Evolutionary conservation across 1,139 yeast species (phyloP).

Genomic region (Suhomyces guaymorum): DNA sequence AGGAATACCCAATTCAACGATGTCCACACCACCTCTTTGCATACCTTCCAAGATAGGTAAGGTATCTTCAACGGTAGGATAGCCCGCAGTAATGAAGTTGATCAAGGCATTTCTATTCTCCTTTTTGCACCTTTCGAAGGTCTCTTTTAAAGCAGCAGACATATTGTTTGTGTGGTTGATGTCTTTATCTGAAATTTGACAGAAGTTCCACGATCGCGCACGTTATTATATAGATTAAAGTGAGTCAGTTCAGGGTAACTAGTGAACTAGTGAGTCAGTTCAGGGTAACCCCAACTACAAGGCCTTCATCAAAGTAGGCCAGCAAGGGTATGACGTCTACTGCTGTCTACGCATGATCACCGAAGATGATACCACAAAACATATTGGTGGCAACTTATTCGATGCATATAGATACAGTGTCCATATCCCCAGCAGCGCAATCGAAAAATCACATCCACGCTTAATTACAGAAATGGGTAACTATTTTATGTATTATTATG

Average conservation of each 20-base stretch:
- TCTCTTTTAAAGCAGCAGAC: conserved; percentile 69
- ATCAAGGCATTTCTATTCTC: conserved; percentile 87
- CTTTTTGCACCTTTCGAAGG: conserved; percentile 67
- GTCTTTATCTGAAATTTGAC: too few species aligned
- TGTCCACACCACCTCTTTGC: conserved; percentile 94
- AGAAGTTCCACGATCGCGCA: too few species aligned
- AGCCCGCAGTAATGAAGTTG: conserved; percentile 93
- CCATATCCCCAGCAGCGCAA: too few species aligned
- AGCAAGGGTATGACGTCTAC: background rate
- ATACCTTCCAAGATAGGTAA: conserved; percentile 81
- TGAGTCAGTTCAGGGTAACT: conserved; percentile 42
- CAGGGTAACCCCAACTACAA: conserved; percentile 28
- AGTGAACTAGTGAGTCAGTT: conserved; percentile 38
- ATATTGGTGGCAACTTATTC: too few species aligned
- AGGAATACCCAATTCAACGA: conserved; percentile 93
- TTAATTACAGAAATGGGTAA: too few species aligned
- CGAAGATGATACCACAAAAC: too few species aligned
- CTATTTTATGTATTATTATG: too few species aligned
- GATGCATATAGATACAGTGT: too few species aligned
- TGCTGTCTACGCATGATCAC: too few species aligned
- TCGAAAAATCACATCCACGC: too few species aligned
- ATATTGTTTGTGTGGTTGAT: too few species aligned
- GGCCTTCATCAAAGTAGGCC: background rate
- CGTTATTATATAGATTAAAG: conserved; percentile 1
- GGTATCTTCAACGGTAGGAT: conserved; percentile 84